Evolutionary conservation across 139 green algal genomes (phyloP), one percentile per base, ranked within the genome.

Genomic region (Asterochloris erici): DNA sequence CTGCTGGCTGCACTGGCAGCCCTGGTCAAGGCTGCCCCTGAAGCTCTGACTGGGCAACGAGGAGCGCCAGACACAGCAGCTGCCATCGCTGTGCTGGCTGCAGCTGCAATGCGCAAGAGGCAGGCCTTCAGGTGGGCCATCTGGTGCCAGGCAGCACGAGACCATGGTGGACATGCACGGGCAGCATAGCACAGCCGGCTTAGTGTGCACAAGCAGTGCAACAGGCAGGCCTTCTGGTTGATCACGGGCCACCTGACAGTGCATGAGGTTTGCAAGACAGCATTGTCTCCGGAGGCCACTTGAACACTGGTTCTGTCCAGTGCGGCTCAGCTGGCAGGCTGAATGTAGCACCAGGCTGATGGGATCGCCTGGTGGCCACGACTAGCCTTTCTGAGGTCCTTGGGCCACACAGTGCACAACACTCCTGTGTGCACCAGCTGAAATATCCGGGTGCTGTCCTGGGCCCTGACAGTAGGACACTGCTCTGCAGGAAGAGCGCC

Each of bases 1-100:
- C 19, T 97, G 75, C 82, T 95, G 63, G 71, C 73, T 10, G 90
- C 91, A 16, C 16, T 93, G 63, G 91, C 84, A 0, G 84, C 87
- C n/a, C 70, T 95, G 75, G 38, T 84, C 84, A 26, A 88, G 83
- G 79, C 78, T 81, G 19, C 16, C 16, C 38, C 61, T 68, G 13
- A 29, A 60, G 66, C 38, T 27, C 75, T 82, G 79, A 19, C 47
- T 10, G 63, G 66, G 26, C 11, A 29, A 13, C 14, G 76, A 19
- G 69, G 68, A n/a, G 27, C 9, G n/a, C 26, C 23, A 63, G 24
- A n/a, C 54, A 81, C 62, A 24, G 77, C 13, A 24, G 27, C 23
- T 64, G 74, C 83, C 21, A 77, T 87, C 4, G 84, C 47, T 1
- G 87, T 82, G 27, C 77, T 91, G 68, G 23, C 89, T 73, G 82